Percentiles rank a stretch among this genome's conserved stretches.
These are phyloP conservation scores for Oryza meridionalis DNA, from an alignment of 176 grass and related monocot genomes.

Conservation along the genomic window DNA sequence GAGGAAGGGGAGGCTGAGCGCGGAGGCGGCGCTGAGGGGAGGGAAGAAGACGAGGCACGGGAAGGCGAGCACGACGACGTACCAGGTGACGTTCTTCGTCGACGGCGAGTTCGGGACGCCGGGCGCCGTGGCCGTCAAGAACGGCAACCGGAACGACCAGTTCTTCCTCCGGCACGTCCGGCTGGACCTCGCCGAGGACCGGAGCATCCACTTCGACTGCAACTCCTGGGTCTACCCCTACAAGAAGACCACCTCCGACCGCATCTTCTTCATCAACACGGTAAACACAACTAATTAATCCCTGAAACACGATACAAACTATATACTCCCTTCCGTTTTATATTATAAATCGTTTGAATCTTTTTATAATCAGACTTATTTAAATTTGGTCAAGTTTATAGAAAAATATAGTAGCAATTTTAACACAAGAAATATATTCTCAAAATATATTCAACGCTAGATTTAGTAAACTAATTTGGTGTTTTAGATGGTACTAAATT, in stretches of 20 bases:
- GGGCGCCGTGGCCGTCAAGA: conserved; percentile 65
- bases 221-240: conserved; percentile 90
- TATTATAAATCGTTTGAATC: too few relatives aligned
- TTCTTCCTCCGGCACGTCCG: conserved; percentile 78
- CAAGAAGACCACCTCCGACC: conserved; percentile 69
- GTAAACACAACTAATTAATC: conserved; percentile 28
- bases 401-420: too few relatives aligned
- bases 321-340: too few relatives aligned
- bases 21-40: conserved; percentile 46
- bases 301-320: neutral
- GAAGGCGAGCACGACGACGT: conserved; percentile 62
- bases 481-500: too few relatives aligned
- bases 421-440: too few relatives aligned
- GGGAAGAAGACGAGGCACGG: conserved; percentile 79
- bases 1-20: conserved; percentile 64
- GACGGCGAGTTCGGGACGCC: conserved; percentile 69
- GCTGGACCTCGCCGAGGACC: conserved; percentile 49
- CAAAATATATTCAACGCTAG: too few relatives aligned
- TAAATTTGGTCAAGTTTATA: too few relatives aligned
- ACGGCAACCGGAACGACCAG: conserved; percentile 46
- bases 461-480: too few relatives aligned
- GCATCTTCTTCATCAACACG: conserved; percentile 83
- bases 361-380: too few relatives aligned
- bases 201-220: conserved; percentile 83
- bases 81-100: conserved; percentile 51